Evolutionary conservation across 495 filamentous ascomycete species (phyloP).

Genomic region (Neurospora sp.): DNA sequence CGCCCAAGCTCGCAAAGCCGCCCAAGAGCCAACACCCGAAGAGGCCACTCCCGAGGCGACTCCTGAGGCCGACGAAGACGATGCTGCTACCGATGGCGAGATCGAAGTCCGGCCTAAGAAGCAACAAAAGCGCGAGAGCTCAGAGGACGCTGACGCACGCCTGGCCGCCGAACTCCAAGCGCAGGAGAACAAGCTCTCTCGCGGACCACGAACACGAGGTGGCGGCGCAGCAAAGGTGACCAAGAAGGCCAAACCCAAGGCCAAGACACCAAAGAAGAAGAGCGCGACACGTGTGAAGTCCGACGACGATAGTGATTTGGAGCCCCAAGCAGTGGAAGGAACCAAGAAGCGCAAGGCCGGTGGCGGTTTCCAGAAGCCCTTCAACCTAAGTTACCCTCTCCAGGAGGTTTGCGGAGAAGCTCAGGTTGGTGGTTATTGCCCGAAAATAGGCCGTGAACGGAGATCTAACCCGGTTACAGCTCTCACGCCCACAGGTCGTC

Average conservation of each 20-base stretch:
- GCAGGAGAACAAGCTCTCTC: conserved; percentile 64
- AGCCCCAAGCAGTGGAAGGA: conserved; percentile 45
- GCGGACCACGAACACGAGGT: conserved; percentile 58
- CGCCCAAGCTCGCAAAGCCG: conserved; percentile 13
- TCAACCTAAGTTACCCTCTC: conserved; percentile 39
- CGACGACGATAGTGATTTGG: conserved; percentile 73
- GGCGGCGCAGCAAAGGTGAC: conserved; percentile 43
- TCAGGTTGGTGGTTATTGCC: conserved; percentile 35
- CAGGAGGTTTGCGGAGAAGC: conserved; percentile 47
- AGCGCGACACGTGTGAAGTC: conserved; percentile 63
- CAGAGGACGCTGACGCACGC: conserved; percentile 68
- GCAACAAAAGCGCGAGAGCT: conserved; percentile 48
- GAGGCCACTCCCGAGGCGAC: conserved; percentile 25
- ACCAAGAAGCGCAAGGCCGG: conserved; percentile 41
- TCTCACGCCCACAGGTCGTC: conserved; percentile 88
- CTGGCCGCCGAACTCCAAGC: conserved; percentile 84
- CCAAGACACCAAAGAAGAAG: conserved; percentile 59
- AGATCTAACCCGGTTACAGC: conserved; percentile 34
- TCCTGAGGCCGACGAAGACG: conserved; percentile 21
- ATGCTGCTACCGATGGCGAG: conserved; percentile 31
- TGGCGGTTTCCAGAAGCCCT: conserved; percentile 42
- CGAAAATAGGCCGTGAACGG: not conserved
- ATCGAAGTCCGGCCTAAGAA: conserved; percentile 44
- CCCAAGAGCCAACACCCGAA: conserved; percentile 10
- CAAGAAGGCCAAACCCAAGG: conserved; percentile 21